Evolutionary conservation across 805 yeast genomes (phyloP).

Genomic region (Candida suzukii): DNA sequence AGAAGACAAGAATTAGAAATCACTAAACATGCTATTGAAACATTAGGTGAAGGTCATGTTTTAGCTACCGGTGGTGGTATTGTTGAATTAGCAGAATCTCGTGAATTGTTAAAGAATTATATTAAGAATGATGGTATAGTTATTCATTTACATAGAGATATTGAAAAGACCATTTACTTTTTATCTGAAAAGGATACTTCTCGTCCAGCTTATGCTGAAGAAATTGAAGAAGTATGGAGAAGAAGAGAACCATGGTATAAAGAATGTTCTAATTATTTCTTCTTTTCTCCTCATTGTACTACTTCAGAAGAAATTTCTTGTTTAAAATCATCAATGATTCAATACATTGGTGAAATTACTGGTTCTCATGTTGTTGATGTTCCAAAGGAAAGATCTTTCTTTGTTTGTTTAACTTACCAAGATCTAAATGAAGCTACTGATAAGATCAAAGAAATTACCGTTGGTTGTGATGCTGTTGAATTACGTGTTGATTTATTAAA

Average conservation of each 20-base stretch:
- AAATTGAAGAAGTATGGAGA: constrained; percentile 75
- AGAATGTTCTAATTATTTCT: constrained; percentile 71
- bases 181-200: constrained; percentile 65
- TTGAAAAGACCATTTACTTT: constrained; percentile 71
- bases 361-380: constrained; percentile 38
- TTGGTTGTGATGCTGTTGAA: constrained; percentile 80
- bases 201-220: constrained; percentile 83
- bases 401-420: constrained; percentile 65
- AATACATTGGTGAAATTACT: constrained; percentile 53
- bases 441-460: constrained; percentile 43
- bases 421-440: constrained; percentile 43
- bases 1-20: constrained; percentile 58
- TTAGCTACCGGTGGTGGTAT: constrained; percentile 97
- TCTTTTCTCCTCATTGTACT: constrained; percentile 69
- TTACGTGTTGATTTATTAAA: constrained; percentile 69
- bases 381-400: constrained; percentile 50
- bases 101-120: constrained; percentile 54
- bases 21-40: constrained; percentile 40
- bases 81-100: constrained; percentile 68
- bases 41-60: constrained; percentile 44
- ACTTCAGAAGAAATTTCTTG: constrained; percentile 44
- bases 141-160: constrained; percentile 82
- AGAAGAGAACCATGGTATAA: constrained; percentile 75
- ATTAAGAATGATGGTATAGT: constrained; percentile 65
- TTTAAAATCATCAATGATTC: constrained; percentile 52